phyloP scores from a whole-genome alignment of 2,329 filamentous ascomycete species.

The Trichoderma sp. region DNA sequence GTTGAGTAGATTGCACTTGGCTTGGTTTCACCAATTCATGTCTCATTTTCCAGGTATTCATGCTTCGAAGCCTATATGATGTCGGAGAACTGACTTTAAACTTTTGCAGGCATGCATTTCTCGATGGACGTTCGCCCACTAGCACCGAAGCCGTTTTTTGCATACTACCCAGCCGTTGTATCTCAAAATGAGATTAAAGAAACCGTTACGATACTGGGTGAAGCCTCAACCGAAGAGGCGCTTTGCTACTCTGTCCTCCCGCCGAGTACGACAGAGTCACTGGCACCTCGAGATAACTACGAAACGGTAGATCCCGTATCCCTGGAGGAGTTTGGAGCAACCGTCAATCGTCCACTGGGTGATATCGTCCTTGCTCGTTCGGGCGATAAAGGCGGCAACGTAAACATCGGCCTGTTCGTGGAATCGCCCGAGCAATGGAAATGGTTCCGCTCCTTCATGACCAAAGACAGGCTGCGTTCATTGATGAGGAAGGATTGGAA shows the following conservation, averaged over 20 bases:
- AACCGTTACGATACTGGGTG: conserved; percentile 32
- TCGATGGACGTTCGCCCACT: conserved; percentile 49
- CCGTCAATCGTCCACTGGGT: conserved; percentile 36
- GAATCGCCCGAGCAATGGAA: conserved; percentile 49
- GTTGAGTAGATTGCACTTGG: conserved; percentile 38
- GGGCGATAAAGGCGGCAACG: conserved; percentile 49
- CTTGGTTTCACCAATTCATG: conserved; percentile 42
- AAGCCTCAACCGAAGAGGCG: conserved; percentile 8
- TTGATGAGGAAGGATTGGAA: conserved; percentile 44
- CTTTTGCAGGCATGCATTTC: conserved; percentile 44
- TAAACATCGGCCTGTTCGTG: conserved; percentile 53
- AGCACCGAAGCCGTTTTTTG: conserved; percentile 36
- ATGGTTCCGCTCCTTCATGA: conserved; percentile 51
- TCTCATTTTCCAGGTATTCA: conserved; percentile 43
- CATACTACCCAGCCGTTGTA: conserved; percentile 35
- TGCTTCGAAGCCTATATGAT: neutral
- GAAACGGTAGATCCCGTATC: conserved; percentile 30
- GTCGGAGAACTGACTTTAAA: neutral
- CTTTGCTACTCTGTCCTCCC: conserved; percentile 30
- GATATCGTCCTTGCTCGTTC: conserved; percentile 40
- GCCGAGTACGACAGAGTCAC: conserved; percentile 30
- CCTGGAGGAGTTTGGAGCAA: conserved; percentile 32
- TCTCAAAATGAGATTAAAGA: conserved; percentile 42
- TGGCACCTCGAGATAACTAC: conserved; percentile 33
- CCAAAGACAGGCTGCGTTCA: conserved; percentile 42